Percentiles rank a stretch among this genome's conserved stretches.
Evolutionary conservation across 1,139 yeast genomes (phyloP).

Genomic region (Saccharomyces hybrid): DNA sequence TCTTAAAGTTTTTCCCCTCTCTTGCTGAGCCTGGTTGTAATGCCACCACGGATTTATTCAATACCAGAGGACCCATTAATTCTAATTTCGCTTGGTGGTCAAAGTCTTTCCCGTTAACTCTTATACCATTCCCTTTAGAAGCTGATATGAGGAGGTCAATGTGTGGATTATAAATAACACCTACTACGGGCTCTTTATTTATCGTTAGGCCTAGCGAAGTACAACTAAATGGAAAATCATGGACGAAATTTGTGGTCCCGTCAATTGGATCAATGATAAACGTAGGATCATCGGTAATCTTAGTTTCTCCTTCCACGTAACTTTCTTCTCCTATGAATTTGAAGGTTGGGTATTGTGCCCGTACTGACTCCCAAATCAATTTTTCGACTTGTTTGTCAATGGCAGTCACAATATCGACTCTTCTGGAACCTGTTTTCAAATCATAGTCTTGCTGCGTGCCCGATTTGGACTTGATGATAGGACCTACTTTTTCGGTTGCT

Average conservation of each 20-base stretch:
- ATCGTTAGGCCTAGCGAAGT: constrained; percentile 51
- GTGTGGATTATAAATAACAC: constrained; percentile 53
- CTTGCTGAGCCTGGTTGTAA: constrained; percentile 56
- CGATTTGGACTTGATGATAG: constrained; percentile 40
- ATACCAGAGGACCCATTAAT: constrained; percentile 33
- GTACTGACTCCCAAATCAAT: constrained; percentile 38
- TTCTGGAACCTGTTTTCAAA: constrained; percentile 39
- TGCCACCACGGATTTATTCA: constrained; percentile 49
- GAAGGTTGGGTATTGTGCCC: constrained; percentile 39
- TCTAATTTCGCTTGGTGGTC: constrained; percentile 32
- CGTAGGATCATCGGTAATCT: constrained; percentile 46
- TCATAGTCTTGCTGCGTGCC: constrained; percentile 48
- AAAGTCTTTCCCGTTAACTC: constrained; percentile 35
- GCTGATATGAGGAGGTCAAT: constrained; percentile 44
- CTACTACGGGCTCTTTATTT: constrained; percentile 45
- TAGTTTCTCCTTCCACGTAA: constrained; percentile 41
- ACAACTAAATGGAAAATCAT: constrained; percentile 52
- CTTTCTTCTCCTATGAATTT: constrained; percentile 56
- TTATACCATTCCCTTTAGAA: constrained; percentile 47
- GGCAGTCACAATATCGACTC: constrained; percentile 53
- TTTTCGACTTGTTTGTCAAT: constrained; percentile 51
- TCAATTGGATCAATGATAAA: constrained; percentile 57
- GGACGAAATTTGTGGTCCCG: constrained; percentile 57
- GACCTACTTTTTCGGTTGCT: constrained; percentile 35
- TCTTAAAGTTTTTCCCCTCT: constrained; percentile 41